Percentiles rank a stretch among this genome's conserved stretches.
Evolutionary conservation across 225 moss, liverwort and hornwort genomes (phyloP).

Genomic region (Pseudoscleropodium purum): DNA sequence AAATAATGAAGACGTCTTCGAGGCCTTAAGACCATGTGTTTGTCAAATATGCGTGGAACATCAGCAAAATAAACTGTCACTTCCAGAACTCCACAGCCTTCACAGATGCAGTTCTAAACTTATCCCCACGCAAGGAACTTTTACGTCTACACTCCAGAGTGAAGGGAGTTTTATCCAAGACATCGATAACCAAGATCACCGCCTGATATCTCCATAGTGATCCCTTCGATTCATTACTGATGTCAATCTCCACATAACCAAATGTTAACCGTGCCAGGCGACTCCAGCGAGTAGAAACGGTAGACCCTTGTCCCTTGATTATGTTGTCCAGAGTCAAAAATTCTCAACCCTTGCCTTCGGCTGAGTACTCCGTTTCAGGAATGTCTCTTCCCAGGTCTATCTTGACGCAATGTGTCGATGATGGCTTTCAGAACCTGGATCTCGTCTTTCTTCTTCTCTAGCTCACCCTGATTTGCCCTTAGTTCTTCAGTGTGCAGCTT

Average conservation of each 20-base stretch:
- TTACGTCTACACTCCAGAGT: neutral
- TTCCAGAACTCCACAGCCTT: neutral
- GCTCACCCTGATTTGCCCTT: conserved; percentile 44
- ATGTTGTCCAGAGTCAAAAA: neutral
- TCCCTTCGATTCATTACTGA: neutral
- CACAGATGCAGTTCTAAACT: neutral
- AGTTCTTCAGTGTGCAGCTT: conserved; percentile 71
- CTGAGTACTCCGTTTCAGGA: conserved; percentile 19
- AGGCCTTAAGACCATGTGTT: neutral
- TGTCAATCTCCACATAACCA: neutral
- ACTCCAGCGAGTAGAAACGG: neutral
- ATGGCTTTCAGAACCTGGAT: conserved; percentile 64
- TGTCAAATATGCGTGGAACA: neutral
- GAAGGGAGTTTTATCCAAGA: neutral
- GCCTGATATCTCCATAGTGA: neutral
- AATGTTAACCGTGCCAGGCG: neutral
- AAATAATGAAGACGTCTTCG: neutral
- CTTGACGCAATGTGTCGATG: conserved; percentile 56
- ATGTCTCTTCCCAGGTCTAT: conserved; percentile 30
- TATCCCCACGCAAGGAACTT: neutral
- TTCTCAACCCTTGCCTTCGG: neutral
- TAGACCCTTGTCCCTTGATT: neutral
- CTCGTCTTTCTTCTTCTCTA: conserved; percentile 57
- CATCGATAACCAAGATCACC: neutral
- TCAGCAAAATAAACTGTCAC: neutral